Conservation (phyloP, 2,329 filamentous ascomycete species). For the Neonectria faginata region DNA sequence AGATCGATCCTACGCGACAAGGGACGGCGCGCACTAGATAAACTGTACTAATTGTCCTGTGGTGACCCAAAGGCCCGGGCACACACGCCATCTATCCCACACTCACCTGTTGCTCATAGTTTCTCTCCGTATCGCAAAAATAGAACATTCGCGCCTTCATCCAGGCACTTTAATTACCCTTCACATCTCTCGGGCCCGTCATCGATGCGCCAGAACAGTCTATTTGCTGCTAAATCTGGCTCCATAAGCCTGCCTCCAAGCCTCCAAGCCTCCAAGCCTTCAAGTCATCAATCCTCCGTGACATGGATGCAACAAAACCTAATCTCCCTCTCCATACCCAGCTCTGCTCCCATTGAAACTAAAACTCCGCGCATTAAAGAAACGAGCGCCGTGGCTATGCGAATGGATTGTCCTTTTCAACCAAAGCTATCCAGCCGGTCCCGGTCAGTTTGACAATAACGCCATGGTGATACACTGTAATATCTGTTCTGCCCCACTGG, state of each 20-base stretch:
- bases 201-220: not conserved
- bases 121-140: slow-evolving; percentile 1
- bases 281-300: not conserved
- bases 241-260: not conserved
- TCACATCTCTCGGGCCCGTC: not conserved
- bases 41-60: not conserved
- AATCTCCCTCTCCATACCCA: slow-evolving; percentile 26
- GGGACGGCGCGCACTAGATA: not conserved
- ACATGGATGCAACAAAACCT: not conserved
- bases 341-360: slow-evolving; percentile 29
- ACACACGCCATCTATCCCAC: slow-evolving; percentile 20
- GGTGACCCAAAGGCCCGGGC: not conserved
- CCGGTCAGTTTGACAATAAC: slow-evolving; percentile 22
- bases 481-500: slow-evolving; percentile 3
- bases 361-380: slow-evolving; percentile 24
- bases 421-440: slow-evolving; percentile 22
- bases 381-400: slow-evolving; percentile 46
- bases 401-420: slow-evolving; percentile 30
- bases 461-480: slow-evolving; percentile 30
- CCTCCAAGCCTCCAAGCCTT: not conserved
- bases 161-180: not conserved
- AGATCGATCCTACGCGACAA: slow-evolving; percentile 1
- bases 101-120: slow-evolving; percentile 15
- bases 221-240: slow-evolving; percentile 4
- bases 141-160: not conserved